Percentiles rank a stretch among this genome's conserved stretches.
phyloP scores from a whole-genome alignment of 2,329 filamentous ascomycete genomes.

The Arthroderma sp. region DNA sequence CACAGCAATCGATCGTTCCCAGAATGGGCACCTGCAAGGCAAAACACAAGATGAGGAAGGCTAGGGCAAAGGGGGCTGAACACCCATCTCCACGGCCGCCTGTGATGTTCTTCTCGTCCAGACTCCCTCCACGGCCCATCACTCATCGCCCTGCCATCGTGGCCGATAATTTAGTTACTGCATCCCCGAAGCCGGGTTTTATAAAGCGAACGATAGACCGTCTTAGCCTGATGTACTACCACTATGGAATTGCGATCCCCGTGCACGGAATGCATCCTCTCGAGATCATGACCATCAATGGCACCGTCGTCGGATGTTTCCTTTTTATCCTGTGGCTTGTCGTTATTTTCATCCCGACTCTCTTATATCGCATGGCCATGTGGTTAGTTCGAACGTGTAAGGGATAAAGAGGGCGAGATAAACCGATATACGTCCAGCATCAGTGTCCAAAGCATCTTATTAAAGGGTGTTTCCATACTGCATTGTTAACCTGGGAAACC shows the following conservation, averaged over 20 bases:
- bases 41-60: not conserved
- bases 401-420: not conserved
- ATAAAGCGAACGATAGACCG: not conserved
- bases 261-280: constrained; percentile 1
- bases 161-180: not conserved
- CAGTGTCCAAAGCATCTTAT: too few relatives aligned
- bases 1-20: not conserved
- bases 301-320: not conserved
- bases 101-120: not conserved
- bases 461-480: too few relatives aligned
- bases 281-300: not conserved
- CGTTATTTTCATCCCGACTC: not conserved
- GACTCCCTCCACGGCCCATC: not conserved
- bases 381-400: not conserved
- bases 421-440: not conserved
- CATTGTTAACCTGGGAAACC: too few relatives aligned
- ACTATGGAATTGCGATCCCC: not conserved
- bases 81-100: not conserved
- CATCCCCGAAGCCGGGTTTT: not conserved
- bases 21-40: not conserved
- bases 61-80: too few relatives aligned
- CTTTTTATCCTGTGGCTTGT: not conserved
- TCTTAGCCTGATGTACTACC: not conserved
- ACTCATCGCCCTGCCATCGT: not conserved
- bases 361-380: not conserved